Percentiles rank a stretch among this genome's conserved stretches.
phyloP scores from a whole-genome alignment of 352 stramenopile species.

The Phytophthora multivora region DNA sequence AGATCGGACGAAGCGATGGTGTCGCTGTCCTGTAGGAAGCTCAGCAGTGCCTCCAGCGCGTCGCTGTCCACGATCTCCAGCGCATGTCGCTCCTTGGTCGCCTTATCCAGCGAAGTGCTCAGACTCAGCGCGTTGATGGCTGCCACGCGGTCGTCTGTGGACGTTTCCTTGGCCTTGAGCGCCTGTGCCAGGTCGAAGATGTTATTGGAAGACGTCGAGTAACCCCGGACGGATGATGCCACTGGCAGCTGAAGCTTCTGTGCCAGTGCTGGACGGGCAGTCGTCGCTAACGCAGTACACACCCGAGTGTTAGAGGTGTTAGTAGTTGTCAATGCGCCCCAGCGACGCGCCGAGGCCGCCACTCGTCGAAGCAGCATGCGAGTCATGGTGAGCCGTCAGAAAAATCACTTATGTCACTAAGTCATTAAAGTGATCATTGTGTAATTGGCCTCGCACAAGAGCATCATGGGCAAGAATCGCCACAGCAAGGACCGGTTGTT shows the following conservation, averaged over 20 bases:
- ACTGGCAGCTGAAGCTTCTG: conserved; percentile 9
- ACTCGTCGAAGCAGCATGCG: conserved; percentile 18
- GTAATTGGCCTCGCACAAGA: background rate
- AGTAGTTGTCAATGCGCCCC: background rate
- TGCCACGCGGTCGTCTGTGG: conserved; percentile 34
- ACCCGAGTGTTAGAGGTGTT: background rate
- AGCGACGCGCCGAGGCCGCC: conserved; percentile 19
- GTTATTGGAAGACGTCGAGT: conserved; percentile 18
- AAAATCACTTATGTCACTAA: conserved; percentile 1
- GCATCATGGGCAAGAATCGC: conserved; percentile 89
- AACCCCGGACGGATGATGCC: conserved; percentile 5
- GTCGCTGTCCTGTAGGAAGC: conserved; percentile 58
- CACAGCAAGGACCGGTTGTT: conserved; percentile 91
- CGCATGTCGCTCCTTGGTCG: conserved; percentile 43
- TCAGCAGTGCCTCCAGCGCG: conserved; percentile 46
- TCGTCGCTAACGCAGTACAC: background rate
- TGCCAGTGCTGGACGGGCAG: background rate
- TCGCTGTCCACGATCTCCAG: conserved; percentile 66
- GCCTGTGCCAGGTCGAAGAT: conserved; percentile 35
- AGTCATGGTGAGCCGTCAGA: conserved; percentile 15
- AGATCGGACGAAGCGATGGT: conserved; percentile 51
- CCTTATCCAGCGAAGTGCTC: conserved; percentile 24
- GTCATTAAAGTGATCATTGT: conserved; percentile 14
- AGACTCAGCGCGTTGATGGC: conserved; percentile 44
- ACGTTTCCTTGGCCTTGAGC: conserved; percentile 44